Evolutionary conservation across 495 filamentous ascomycete genomes (phyloP).

Genomic region (Usnea hakonensis): DNA sequence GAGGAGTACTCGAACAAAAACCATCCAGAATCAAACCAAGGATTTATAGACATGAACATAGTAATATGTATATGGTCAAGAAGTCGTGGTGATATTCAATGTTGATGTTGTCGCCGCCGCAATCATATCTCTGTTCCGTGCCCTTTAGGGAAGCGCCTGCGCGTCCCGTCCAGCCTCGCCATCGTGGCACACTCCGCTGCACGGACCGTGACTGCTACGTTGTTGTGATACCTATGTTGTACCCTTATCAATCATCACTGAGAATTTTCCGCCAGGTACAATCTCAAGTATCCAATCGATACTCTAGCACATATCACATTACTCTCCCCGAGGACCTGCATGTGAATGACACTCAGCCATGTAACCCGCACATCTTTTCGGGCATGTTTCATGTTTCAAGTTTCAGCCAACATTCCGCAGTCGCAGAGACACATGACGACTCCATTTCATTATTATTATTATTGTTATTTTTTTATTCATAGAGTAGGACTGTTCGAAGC

Average conservation of each 20-base stretch:
- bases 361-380: background rate
- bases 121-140: background rate
- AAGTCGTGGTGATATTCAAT: background rate
- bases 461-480: too few species aligned
- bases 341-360: background rate
- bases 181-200: background rate
- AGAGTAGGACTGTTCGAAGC: background rate
- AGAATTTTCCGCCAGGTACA: background rate
- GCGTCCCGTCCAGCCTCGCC: slow-evolving; percentile 8
- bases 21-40: background rate
- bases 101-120: background rate
- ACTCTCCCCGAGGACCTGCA: background rate
- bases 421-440: background rate
- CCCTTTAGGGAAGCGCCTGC: slow-evolving; percentile 9
- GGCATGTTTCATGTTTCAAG: slow-evolving; percentile 6
- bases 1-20: background rate
- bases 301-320: too few species aligned
- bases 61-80: too few species aligned
- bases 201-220: slow-evolving; percentile 1
- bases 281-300: background rate
- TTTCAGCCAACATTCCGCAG: slow-evolving; percentile 8
- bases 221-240: background rate
- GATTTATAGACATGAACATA: background rate
- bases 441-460: background rate
- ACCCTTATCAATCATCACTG: background rate